Conservation (phyloP, 2,329 filamentous ascomycete species). For the Verticillium zaregamsianum region DNA sequence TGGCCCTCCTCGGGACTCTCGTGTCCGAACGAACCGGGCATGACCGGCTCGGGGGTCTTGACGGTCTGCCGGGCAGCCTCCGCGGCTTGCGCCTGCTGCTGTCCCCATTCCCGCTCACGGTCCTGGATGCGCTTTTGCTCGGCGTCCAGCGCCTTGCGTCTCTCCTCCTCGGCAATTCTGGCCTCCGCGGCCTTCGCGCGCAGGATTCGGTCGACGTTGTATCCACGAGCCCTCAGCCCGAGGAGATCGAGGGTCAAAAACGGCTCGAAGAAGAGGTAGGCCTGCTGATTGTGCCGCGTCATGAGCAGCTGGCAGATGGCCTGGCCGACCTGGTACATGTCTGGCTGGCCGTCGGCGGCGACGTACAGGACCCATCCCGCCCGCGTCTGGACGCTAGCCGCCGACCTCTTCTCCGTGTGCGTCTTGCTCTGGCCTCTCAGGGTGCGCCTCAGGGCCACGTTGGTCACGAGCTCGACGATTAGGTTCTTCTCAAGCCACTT, state of each 20-base stretch:
- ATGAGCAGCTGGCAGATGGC: slow-evolving; percentile 79
- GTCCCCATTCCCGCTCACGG: slow-evolving; percentile 40
- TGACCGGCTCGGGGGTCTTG: slow-evolving; percentile 42
- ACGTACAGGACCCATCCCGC: slow-evolving; percentile 70
- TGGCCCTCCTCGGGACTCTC: slow-evolving; percentile 55
- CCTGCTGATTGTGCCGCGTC: slow-evolving; percentile 78
- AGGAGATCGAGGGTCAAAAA: slow-evolving; percentile 82
- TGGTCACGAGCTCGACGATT: slow-evolving; percentile 70
- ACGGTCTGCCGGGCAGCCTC: slow-evolving; percentile 34
- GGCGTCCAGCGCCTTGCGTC: slow-evolving; percentile 67
- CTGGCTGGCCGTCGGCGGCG: slow-evolving; percentile 61
- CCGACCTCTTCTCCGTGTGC: slow-evolving; percentile 71
- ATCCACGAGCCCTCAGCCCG: slow-evolving; percentile 79
- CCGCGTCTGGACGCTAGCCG: slow-evolving; percentile 54
- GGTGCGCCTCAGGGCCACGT: slow-evolving; percentile 72
- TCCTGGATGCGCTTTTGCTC: slow-evolving; percentile 66
- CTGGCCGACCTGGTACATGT: slow-evolving; percentile 90
- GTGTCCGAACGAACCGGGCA: slow-evolving; percentile 69
- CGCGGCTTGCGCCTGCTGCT: slow-evolving; percentile 37
- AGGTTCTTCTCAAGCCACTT: slow-evolving; percentile 90
- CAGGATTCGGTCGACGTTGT: slow-evolving; percentile 94
- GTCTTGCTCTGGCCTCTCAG: slow-evolving; percentile 66
- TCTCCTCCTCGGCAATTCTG: slow-evolving; percentile 78
- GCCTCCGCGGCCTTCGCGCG: slow-evolving; percentile 84
- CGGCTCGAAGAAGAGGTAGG: slow-evolving; percentile 85